phyloP scores from a whole-genome alignment of 108 stramenopile genomes.

The Discostella stelligeroides region DNA sequence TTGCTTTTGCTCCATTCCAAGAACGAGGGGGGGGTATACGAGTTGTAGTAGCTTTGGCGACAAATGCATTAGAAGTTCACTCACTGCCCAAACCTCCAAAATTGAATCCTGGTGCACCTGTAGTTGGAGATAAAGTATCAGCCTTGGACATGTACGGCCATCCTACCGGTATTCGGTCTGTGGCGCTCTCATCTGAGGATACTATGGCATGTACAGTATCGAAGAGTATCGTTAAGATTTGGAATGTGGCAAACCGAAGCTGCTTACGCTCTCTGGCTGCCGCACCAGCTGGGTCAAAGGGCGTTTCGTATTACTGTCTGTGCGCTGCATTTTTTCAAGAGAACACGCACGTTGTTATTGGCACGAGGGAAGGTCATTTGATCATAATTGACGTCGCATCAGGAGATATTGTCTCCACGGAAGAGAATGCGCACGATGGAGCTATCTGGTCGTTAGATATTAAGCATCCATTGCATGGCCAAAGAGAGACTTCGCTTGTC shows the following conservation, averaged over 20 bases:
- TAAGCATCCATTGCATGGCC: conserved; percentile 55
- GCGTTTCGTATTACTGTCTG: conserved; percentile 79
- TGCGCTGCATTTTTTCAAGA: conserved; percentile 94
- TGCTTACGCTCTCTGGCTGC: conserved; percentile 81
- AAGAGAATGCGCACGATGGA: conserved; percentile 85
- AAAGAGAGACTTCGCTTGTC: conserved; percentile 61
- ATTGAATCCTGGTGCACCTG: conserved; percentile 17
- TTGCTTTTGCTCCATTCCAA: conserved; percentile 63
- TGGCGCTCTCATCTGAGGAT: conserved; percentile 91
- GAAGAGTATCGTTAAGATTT: conserved; percentile 88
- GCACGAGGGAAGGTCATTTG: conserved; percentile 87
- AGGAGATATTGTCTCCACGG: conserved; percentile 76
- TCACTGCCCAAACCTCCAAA: conserved; percentile 53
- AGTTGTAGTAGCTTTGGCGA: conserved; percentile 82
- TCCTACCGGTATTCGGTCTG: conserved; percentile 93
- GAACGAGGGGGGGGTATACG: conserved; percentile 70
- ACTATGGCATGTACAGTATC: conserved; percentile 87
- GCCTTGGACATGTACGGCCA: conserved; percentile 91
- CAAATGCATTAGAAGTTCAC: conserved; percentile 91
- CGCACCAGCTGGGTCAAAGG: conserved; percentile 20
- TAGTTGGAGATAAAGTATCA: conserved; percentile 49
- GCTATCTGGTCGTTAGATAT: conserved; percentile 89
- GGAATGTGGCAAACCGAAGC: conserved; percentile 85
- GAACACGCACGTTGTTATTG: conserved; percentile 81
- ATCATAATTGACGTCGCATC: conserved; percentile 80